Conservation (phyloP, 2,329 filamentous ascomycete genomes). For the Cordyceps javanica region DNA sequence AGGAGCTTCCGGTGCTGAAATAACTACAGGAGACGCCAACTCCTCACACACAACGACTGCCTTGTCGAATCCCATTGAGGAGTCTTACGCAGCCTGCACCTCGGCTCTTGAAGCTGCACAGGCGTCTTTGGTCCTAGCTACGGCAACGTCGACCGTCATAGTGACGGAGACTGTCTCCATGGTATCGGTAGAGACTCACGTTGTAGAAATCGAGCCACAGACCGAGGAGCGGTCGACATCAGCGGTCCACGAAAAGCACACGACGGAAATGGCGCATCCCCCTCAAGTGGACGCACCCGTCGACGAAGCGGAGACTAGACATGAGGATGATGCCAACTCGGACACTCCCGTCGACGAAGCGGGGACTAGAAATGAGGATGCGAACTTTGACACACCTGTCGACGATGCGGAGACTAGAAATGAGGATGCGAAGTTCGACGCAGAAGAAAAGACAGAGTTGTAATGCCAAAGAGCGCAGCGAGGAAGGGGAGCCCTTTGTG, state of each 20-base stretch:
- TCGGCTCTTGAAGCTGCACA: conserved; percentile 18
- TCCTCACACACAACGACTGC: background rate
- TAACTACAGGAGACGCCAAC: background rate
- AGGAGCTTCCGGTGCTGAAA: background rate
- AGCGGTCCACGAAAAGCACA: conserved; percentile 12
- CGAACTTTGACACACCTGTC: too few species aligned
- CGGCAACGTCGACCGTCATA: conserved; percentile 23
- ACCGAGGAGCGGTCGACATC: conserved; percentile 8
- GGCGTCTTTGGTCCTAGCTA: background rate
- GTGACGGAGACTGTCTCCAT: conserved; percentile 26
- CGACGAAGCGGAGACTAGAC: background rate
- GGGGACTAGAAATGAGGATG: background rate
- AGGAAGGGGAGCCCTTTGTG: background rate
- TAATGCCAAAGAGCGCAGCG: background rate
- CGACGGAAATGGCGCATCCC: conserved; percentile 1
- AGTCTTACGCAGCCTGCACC: conserved; percentile 21
- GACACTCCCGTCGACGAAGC: conserved; percentile 7
- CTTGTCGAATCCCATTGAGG: background rate
- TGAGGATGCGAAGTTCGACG: background rate
- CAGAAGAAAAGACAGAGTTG: conserved; percentile 1
- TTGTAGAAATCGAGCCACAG: background rate
- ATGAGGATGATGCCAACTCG: background rate
- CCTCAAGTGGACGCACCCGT: conserved; percentile 9
- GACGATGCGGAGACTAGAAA: background rate
- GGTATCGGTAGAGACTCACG: conserved; percentile 12